Evolutionary conservation across 1,284 basidiomycete species (phyloP), one percentile per base, ranked within the genome.

Genomic region (Grifola frondosa): DNA sequence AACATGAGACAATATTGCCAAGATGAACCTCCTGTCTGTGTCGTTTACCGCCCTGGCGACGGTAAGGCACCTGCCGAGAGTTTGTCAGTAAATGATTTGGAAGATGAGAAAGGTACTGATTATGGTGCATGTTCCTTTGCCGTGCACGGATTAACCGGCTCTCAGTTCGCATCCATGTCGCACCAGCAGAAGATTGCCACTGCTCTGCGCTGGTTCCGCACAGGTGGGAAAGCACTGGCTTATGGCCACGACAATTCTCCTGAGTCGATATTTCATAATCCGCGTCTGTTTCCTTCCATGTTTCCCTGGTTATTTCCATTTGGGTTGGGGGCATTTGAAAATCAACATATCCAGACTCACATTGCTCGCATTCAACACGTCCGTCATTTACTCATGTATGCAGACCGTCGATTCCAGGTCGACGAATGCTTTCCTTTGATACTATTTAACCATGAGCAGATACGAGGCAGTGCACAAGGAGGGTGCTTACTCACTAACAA

Each of bases 191-290:
- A 15, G 13, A 11, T 37, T 5, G 36, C 36, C 5, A 11, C n/a
- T 2, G 36, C 36, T 3, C 17, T 37, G 2, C 17, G n/a, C 5
- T 12, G 29, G 19, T 37, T 37, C 10, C 17, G 29, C 7, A 5
- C 8, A 12, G 36, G 36, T 3, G 36, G 36, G 1, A 19, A 19
- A 3, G 36, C 36, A 2, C 10, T 50, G 63, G 7, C 46, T 37
- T n/a, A 46, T 63, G 55, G 59, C 5, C 59, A 63, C 40, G 40
- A 29, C 16, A 13, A 24, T 6, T 30, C 49, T 1, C 58, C 59
- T 13, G 37, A 56, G 31, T 57, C 51, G 4, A 54, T 63, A 2
- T 68, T 53, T 37, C 48, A 67, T 21, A 65, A 67, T 46, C 55
- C 59, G 3, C 33, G 45, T 3, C 33, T 66, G 13, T 67, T 63